Conservation (phyloP, 176 grass and related monocot species). For the Musa beccarii region DNA sequence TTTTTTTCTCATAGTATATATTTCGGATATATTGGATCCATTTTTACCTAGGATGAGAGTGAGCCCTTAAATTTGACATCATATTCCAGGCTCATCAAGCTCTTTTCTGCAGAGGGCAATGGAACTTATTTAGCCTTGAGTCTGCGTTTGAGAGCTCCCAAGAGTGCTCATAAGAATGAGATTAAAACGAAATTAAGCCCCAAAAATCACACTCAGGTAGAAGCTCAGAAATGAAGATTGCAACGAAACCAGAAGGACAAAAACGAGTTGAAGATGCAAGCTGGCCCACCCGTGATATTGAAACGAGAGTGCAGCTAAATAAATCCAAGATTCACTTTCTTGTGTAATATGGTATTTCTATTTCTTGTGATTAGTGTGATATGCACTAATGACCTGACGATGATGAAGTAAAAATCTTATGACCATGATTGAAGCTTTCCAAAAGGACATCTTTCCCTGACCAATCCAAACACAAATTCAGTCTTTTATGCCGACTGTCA, state of each 20-base stretch:
- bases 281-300: too few relatives aligned
- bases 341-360: too few relatives aligned
- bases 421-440: too few relatives aligned
- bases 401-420: too few relatives aligned
- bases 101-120: conserved; percentile 28
- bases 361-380: too few relatives aligned
- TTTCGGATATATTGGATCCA: not conserved
- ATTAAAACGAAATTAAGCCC: not conserved
- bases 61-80: not conserved
- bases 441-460: too few relatives aligned
- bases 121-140: conserved; percentile 62
- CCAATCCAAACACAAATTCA: too few relatives aligned
- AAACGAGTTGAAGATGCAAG: not conserved
- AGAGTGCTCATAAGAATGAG: conserved; percentile 36
- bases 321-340: too few relatives aligned
- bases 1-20: too few relatives aligned
- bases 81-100: conserved; percentile 46
- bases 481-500: too few relatives aligned
- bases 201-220: not conserved
- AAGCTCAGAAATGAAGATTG: not conserved
- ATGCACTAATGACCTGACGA: too few relatives aligned
- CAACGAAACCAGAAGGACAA: not conserved
- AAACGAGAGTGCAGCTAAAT: not conserved
- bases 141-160: conserved; percentile 42
- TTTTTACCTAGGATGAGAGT: not conserved